Evolutionary conservation across 164 flowering plant genomes (phyloP).

Genomic region (Akebia trifoliata): DNA sequence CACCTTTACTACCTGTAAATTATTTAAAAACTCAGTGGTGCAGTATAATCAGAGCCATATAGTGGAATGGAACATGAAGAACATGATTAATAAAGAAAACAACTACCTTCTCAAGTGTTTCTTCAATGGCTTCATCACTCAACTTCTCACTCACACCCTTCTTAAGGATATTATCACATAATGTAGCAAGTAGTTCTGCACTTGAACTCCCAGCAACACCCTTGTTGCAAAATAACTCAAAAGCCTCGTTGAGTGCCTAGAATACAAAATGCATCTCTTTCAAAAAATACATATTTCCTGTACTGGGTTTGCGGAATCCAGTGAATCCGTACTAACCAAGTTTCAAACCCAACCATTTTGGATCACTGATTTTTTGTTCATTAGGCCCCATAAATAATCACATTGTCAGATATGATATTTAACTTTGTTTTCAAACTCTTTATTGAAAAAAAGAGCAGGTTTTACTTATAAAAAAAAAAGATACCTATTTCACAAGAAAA

Average conservation of each 20-base stretch:
- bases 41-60: not conserved
- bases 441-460: no score
- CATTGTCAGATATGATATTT: no score
- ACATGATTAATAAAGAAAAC: not conserved
- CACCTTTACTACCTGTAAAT: slow-evolving; percentile 74
- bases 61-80: not conserved
- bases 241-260: slow-evolving; percentile 94
- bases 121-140: slow-evolving; percentile 94
- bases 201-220: slow-evolving; percentile 83
- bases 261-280: no score
- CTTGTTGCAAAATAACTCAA: slow-evolving; percentile 90
- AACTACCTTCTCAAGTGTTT: slow-evolving; percentile 81
- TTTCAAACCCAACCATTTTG: no score
- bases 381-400: no score
- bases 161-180: slow-evolving; percentile 90
- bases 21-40: slow-evolving; percentile 2
- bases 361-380: no score
- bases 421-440: no score
- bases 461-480: not conserved
- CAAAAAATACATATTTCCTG: no score
- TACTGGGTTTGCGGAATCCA: no score
- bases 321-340: no score
- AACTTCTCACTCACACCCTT: slow-evolving; percentile 95
- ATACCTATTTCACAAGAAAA: slow-evolving; percentile 7
- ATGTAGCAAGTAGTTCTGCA: slow-evolving; percentile 89